Base-by-base conservation (phyloP, 176 grass and related monocot species). In the Miscanthus lutarioriparius region DNA sequence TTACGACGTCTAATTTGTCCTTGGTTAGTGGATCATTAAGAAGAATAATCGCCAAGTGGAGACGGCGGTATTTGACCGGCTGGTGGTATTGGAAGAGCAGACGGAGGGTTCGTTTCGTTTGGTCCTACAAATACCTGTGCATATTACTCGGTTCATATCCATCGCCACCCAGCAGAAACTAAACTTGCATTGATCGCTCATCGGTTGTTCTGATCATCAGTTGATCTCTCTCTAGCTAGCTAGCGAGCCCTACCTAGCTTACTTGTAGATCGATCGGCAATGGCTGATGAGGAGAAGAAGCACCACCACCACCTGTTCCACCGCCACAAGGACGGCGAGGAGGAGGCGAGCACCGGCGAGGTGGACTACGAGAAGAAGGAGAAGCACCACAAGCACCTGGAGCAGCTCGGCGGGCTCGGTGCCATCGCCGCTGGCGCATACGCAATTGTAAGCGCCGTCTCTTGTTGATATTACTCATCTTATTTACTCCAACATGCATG, bases 351-450 rank as follows among this genome's bases (percentile, higher is more conserved):
- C 59, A 23, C 79, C 22, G 80, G 70, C 5, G 81, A 80, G 54
- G 85, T 93, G 56, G 85, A 91, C 75, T 79, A 92, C 39, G 67
- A 89, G 66, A 91, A 94, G 80, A 30, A 94, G 75, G 85, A 81
- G 87, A 95, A 92, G 85, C 87, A 90, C 44, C 85, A 95, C 87
- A 95, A 95, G 85, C 93, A 90, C 78, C 59, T 80, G 64, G 93
- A 90, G 85, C 85, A 92, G 20, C 82, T 92, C 27, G 79, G 85
- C 37, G 78, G 43, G 64, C 74, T 95, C 65, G 82, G 87, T 15
- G 77, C 87, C 61, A 3, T 95, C 30, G 90, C 92, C 75, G 90
- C 90, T 10, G 90, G 90, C 64, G 90, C 90, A 38, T 95, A 90
- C 76, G 90, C 90, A 22, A 49, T 92, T 45, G 90, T 94, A 82